phyloP scores from a whole-genome alignment of 106 monocot species.

The Allium fistulosum region DNA sequence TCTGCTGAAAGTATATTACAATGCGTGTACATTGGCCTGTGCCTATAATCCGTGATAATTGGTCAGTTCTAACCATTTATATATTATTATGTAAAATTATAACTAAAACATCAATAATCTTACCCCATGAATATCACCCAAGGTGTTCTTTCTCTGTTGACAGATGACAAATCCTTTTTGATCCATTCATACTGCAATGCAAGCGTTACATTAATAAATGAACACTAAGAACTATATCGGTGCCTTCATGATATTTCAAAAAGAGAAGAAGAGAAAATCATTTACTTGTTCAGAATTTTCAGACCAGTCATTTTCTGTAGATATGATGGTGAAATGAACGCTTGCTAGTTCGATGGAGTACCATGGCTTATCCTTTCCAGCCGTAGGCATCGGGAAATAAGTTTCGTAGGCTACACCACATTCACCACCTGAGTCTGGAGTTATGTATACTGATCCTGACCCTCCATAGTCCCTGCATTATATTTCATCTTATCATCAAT shows the following conservation, averaged over 20 bases:
- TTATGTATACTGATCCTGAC: constrained; percentile 53
- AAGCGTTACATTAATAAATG: not conserved
- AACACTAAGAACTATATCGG: not conserved
- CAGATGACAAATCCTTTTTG: constrained; percentile 36
- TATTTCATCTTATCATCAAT: not conserved
- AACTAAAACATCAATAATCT: constrained; percentile 6
- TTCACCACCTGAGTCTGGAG: constrained; percentile 71
- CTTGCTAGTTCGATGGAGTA: constrained; percentile 71
- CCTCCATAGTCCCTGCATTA: constrained; percentile 38
- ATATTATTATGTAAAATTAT: not conserved
- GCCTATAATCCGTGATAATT: constrained; percentile 22
- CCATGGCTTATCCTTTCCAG: constrained; percentile 50
- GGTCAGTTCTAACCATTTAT: not conserved
- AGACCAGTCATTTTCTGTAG: constrained; percentile 54
- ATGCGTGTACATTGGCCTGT: constrained; percentile 65
- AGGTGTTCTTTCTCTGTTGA: constrained; percentile 52
- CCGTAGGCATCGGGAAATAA: constrained; percentile 61
- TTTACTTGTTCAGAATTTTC: constrained; percentile 46
- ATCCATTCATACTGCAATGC: constrained; percentile 59
- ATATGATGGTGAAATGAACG: constrained; percentile 61
- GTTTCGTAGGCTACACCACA: constrained; percentile 66
- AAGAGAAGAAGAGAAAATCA: not conserved
- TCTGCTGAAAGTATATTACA: constrained; percentile 26
- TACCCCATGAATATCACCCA: constrained; percentile 74
- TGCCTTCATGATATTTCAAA: not conserved